phyloP scores from a whole-genome alignment of 148 eudicot species.

The Cornus controversa region DNA sequence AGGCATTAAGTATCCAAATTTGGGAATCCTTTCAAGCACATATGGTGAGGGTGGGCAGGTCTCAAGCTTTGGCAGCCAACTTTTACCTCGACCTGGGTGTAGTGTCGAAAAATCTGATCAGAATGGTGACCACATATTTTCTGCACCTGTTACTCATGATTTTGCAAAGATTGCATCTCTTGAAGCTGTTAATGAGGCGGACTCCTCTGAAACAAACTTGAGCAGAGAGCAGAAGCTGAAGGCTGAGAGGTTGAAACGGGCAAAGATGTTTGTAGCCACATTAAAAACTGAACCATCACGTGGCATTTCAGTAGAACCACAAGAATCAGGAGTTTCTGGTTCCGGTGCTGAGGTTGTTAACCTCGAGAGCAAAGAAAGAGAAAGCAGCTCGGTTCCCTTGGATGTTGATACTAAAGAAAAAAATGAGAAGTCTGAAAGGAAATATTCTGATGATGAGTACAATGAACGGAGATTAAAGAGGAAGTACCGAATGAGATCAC shows the following conservation, averaged over 20 bases:
- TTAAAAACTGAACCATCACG: constrained; percentile 45
- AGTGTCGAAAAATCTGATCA: constrained; percentile 28
- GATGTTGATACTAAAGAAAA: constrained; percentile 30
- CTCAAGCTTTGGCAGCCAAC: constrained; percentile 27
- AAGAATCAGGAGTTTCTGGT: constrained; percentile 28
- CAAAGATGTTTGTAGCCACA: constrained; percentile 92
- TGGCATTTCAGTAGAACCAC: constrained; percentile 58
- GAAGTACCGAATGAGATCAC: constrained; percentile 64
- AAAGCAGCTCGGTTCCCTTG: constrained; percentile 41
- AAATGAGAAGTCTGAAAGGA: constrained; percentile 32
- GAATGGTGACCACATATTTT: constrained; percentile 24
- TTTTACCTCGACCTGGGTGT: constrained; percentile 23
- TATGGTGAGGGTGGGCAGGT: constrained; percentile 39
- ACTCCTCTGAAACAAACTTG: constrained; percentile 58
- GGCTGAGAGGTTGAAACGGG: constrained; percentile 88
- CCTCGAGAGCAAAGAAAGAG: constrained; percentile 39
- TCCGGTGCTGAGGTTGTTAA: constrained; percentile 19
- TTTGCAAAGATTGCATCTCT: constrained; percentile 43
- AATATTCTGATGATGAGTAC: constrained; percentile 44
- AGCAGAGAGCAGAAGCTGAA: constrained; percentile 75
- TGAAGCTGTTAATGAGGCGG: constrained; percentile 57
- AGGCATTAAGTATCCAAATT: constrained; percentile 68
- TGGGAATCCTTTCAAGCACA: constrained; percentile 51
- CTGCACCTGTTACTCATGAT: constrained; percentile 36
- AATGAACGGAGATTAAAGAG: constrained; percentile 39